Conservation (phyloP, 148 eudicot genomes). For the Polygonum aviculare region DNA sequence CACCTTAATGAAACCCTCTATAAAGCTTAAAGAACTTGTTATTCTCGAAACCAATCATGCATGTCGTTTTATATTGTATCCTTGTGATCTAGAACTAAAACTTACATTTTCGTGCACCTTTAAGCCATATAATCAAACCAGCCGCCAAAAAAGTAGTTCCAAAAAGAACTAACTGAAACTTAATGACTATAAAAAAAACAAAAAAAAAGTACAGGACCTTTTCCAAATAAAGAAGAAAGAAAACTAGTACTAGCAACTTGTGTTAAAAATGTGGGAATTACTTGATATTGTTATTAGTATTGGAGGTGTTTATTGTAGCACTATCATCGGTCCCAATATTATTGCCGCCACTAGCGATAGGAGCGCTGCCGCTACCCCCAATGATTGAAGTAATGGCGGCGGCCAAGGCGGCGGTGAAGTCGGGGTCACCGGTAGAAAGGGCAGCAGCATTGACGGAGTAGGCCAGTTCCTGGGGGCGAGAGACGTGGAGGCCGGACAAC, state of each 20-base stretch:
- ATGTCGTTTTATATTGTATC: too few relatives aligned
- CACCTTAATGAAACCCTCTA: too few relatives aligned
- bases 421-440: constrained; percentile 34
- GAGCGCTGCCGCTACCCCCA: constrained; percentile 18
- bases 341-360: background rate
- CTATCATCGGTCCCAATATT: background rate
- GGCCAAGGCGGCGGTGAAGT: constrained; percentile 43
- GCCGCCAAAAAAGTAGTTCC: too few relatives aligned
- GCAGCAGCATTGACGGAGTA: constrained; percentile 17
- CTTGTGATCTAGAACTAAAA: too few relatives aligned
- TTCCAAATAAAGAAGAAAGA: background rate
- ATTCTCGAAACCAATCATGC: too few relatives aligned
- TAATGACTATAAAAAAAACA: too few relatives aligned
- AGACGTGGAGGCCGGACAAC: constrained; percentile 52
- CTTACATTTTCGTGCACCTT: too few relatives aligned
- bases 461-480: constrained; percentile 13
- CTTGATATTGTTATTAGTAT: constrained; percentile 22
- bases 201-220: background rate
- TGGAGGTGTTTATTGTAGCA: constrained; percentile 16
- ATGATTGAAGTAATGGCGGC: constrained; percentile 45
- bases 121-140: too few relatives aligned
- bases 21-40: too few relatives aligned
- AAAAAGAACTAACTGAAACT: too few relatives aligned
- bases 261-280: background rate
- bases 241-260: background rate